Percentiles rank a stretch among this genome's conserved stretches.
phyloP scores from a whole-genome alignment of 1,284 basidiomycete species.

The Trichosporon inkin region DNA sequence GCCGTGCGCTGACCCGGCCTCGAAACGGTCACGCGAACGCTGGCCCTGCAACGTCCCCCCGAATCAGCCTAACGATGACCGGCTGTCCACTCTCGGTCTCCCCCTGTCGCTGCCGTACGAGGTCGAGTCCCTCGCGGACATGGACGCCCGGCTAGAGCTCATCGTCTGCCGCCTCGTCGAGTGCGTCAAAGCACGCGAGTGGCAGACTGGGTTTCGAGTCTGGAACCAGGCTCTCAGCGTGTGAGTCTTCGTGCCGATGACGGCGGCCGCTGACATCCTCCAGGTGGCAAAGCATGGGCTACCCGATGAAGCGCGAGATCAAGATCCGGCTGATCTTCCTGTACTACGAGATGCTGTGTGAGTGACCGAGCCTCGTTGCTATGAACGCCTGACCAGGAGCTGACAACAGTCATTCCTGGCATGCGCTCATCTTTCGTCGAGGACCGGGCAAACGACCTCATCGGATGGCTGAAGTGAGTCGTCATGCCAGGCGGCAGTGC shows the following conservation, averaged over 20 bases:
- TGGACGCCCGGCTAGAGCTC: constrained; percentile 74
- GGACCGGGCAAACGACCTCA: constrained; percentile 53
- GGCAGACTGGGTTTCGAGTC: constrained; percentile 67
- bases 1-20: too few relatives aligned
- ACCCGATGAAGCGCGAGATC: constrained; percentile 75
- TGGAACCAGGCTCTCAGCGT: constrained; percentile 73
- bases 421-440: constrained; percentile 54
- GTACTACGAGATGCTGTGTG: constrained; percentile 62
- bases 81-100: constrained; percentile 42
- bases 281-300: constrained; percentile 77
- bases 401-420: constrained; percentile 54
- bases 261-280: constrained; percentile 26
- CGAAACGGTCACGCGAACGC: neutral
- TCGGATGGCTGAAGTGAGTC: constrained; percentile 58
- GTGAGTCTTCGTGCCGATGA: constrained; percentile 59
- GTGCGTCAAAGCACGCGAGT: constrained; percentile 74
- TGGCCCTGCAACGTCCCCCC: constrained; percentile 18
- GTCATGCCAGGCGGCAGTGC: constrained; percentile 52
- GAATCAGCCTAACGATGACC: constrained; percentile 39
- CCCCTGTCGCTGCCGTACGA: constrained; percentile 65
- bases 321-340: constrained; percentile 72
- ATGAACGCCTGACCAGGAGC: too few relatives aligned
- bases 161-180: constrained; percentile 65
- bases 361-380: too few relatives aligned
- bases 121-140: constrained; percentile 71